A percentile compares a stretch with the other conserved stretches of the same genome.
phyloP scores from a whole-genome alignment of 2,329 filamentous ascomycete species.

The Penicillium frequentans region DNA sequence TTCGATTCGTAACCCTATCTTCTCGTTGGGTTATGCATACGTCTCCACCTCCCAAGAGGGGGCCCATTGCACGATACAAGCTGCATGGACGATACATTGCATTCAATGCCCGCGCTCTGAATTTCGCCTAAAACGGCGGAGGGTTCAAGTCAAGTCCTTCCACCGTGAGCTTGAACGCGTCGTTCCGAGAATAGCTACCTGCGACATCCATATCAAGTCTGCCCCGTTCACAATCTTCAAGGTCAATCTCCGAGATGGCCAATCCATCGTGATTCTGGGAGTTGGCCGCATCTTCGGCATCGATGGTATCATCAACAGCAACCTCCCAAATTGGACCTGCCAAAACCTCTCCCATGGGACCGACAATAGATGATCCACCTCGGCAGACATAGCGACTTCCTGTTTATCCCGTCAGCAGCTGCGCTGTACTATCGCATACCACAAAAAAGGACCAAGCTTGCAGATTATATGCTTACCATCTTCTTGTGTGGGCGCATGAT shows the following conservation, averaged over 20 bases:
- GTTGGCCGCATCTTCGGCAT: constrained; percentile 15
- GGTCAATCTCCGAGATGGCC: constrained; percentile 72
- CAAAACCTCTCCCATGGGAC: constrained; percentile 75
- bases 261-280: constrained; percentile 47
- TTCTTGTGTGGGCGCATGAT: constrained; percentile 21
- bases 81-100: too few species aligned
- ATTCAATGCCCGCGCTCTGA: not conserved
- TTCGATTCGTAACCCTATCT: too few species aligned
- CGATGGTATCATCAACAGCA: constrained; percentile 33
- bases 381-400: constrained; percentile 47
- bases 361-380: constrained; percentile 81
- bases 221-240: constrained; percentile 83
- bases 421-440: constrained; percentile 27
- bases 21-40: too few species aligned
- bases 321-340: constrained; percentile 79
- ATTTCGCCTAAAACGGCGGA: constrained; percentile 46
- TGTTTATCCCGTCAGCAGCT: not conserved
- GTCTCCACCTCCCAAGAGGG: too few species aligned
- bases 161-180: constrained; percentile 61
- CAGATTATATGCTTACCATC: not conserved
- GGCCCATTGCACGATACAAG: not conserved
- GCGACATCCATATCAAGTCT: constrained; percentile 80
- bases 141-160: constrained; percentile 61
- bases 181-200: constrained; percentile 79
- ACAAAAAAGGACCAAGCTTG: constrained; percentile 44